Evolutionary conservation across 768 basidiomycete species (phyloP), one percentile per base, ranked within the genome.

Genomic region (Kwoniella dejecticola): DNA sequence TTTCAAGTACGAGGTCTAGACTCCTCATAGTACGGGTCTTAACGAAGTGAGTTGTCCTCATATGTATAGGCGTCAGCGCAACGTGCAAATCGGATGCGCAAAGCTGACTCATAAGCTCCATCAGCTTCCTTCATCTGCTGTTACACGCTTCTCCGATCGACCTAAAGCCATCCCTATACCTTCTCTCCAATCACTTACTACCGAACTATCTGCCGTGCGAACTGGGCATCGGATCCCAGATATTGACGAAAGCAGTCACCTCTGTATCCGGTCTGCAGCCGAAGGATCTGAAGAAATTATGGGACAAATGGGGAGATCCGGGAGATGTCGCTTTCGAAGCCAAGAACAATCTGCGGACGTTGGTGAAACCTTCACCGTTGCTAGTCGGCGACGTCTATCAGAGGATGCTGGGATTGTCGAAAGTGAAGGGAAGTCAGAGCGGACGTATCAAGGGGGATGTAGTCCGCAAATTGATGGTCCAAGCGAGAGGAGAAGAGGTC

Each of bases 321-420:
- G 93, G 93, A 0, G 90, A 93, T 73, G 90, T 93, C 7, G 93
- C 93, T 0, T 91, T 86, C 69, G 84, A 85, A 59, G 90, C 91
- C 10, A 91, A 88, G 74, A 64, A 61, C 15, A 78, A 75, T 56
- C 64, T 78, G 12, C 53, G 74, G 44, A 78, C 77, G 6, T 58
- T 78, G 26, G 69, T 78, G 52, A 66, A 63, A 21, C 79, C 79
- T 1, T 60, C 64, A 17, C 77, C 78, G 1, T 52, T 80, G 6
- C 57, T 77, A 0, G 75, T 91, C 27, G 80, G 83, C 26, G 81
- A 82, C 63, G 86, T 94, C 0, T 90, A 91, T 73, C 77, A 83
- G 15, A 83, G 86, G 0, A 77, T 95, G 55, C 75, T 89, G 55
- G 84, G 84, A 65, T 87, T 95, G 30, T 83, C 88, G 1, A 72